Evolutionary conservation across 176 grass and related monocot species (phyloP), one percentile per base, ranked within the genome.

Genomic region (Pontederia paniculata): DNA sequence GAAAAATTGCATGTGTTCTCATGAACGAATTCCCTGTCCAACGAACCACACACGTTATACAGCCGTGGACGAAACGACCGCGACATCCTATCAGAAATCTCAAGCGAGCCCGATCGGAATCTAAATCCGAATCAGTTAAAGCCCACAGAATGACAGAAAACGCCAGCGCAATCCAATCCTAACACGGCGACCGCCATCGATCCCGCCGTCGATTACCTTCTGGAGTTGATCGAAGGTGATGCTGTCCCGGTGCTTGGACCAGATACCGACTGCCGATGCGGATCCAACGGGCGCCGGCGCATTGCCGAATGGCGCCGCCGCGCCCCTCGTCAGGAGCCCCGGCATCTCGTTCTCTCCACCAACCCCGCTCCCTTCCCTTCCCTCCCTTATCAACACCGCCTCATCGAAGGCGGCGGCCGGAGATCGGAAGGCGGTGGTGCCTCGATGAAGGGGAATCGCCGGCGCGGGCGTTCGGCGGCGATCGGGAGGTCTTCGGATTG

Each of bases 201-300:
- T 74, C 37, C 57, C 17, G 42, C 54, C 48, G 23, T 19, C 12
- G 23, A n/a, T 25, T 82, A 95, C 89, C 89, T 95, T 95, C 65
- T 85, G 89, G 22, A 95, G 81, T 50, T 80, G 81, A 88, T 95
- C 89, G 73, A 95, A 79, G 73, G 89, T 85, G 84, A 95, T 85
- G 71, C 88, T 80, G 62, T 95, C 81, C 23, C 75, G 78, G 56
- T 77, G 79, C 61, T 74, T 76, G 69, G 89, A 95, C 89, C 89
- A 95, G 74, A 95, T 95, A 69, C 84, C 89, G 60, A 10, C 2
- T 9, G 37, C 1, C 5, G 57, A 59, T 8, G 57, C 16, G 57
- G 57, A 59, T 59, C 57, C 12, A 10, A 17, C 8, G 57, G 57
- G 25, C 28, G 57, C 12, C 57, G 14, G 37, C 9, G 37, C 57